Evolutionary conservation across 23 red algal genomes (phyloP).

Genomic region (Porphyridium purpureum): DNA sequence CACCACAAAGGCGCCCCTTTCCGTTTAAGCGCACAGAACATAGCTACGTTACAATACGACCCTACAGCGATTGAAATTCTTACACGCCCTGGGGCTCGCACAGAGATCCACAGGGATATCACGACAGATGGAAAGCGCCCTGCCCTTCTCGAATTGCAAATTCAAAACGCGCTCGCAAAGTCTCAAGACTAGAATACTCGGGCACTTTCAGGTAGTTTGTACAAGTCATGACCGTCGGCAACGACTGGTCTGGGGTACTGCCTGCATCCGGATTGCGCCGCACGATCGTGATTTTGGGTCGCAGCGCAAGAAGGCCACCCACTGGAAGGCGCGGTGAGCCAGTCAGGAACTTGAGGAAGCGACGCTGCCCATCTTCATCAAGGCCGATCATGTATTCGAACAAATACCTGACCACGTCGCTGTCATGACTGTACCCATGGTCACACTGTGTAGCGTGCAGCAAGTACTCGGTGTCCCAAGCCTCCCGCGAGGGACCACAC

Average conservation of each 20-base stretch:
- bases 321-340: conserved; percentile 80
- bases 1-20: too few species aligned
- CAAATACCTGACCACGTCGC: conserved; percentile 44
- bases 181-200: conserved; percentile 60
- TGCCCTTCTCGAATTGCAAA: conserved; percentile 94
- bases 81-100: too few species aligned
- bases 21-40: too few species aligned
- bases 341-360: conserved; percentile 78
- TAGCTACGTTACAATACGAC: too few species aligned
- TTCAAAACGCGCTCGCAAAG: conserved; percentile 43
- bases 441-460: conserved; percentile 67
- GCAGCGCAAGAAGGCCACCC: conserved; percentile 59
- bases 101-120: too few species aligned
- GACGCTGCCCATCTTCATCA: conserved; percentile 47
- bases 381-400: conserved; percentile 40
- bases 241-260: conserved; percentile 55
- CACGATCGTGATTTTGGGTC: conserved; percentile 78
- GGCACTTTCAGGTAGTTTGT: conserved; percentile 98
- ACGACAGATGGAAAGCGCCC: conserved; percentile 82
- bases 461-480: conserved; percentile 60
- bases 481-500: conserved; percentile 67
- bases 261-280: conserved; percentile 62
- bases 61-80: too few species aligned
- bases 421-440: conserved; percentile 88
- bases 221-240: conserved; percentile 98